These are phyloP conservation scores for Hypoxylon sp. DNA, from an alignment of 2,329 filamentous ascomycete species.

Conservation along the genomic window DNA sequence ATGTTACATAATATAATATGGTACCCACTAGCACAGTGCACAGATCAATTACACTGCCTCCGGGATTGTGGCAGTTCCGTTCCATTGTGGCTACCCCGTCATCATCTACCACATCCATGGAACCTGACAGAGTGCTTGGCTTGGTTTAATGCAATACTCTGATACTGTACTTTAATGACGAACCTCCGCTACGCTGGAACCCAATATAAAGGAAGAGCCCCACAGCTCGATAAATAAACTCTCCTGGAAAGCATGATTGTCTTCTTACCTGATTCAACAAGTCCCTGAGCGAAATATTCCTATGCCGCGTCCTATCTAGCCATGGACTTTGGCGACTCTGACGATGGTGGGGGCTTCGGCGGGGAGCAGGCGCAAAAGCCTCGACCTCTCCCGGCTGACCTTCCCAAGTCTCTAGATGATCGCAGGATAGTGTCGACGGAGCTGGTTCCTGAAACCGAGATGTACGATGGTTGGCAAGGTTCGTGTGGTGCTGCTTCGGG, in stretches of 20 bases:
- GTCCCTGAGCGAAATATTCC: slow-evolving; percentile 37
- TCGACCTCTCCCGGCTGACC: slow-evolving; percentile 76
- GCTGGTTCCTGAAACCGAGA: slow-evolving; percentile 84
- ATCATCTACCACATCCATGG: no score
- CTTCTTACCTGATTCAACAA: slow-evolving; percentile 27
- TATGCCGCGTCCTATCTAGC: slow-evolving; percentile 51
- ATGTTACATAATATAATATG: no score
- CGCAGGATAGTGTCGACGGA: slow-evolving; percentile 73
- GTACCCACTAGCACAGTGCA: no score
- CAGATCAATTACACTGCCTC: slow-evolving; percentile 15
- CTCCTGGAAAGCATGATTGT: slow-evolving; percentile 38
- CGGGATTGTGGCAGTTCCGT: slow-evolving; percentile 28
- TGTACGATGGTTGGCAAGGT: slow-evolving; percentile 99
- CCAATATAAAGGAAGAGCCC: slow-evolving; percentile 27
- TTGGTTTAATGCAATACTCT: slow-evolving; percentile 12
- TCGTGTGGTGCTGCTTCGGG: no score
- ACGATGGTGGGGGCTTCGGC: slow-evolving; percentile 55
- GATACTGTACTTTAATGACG: slow-evolving; percentile 32
- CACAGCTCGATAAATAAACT: slow-evolving; percentile 16
- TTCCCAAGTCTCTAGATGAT: slow-evolving; percentile 92
- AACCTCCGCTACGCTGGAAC: slow-evolving; percentile 25
- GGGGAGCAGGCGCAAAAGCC: slow-evolving; percentile 55
- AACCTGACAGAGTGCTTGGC: slow-evolving; percentile 12
- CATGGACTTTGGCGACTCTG: slow-evolving; percentile 68
- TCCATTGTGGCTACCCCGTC: slow-evolving; percentile 24